Evolutionary conservation across 148 eudicot genomes (phyloP).

Genomic region (Cornus florida): DNA sequence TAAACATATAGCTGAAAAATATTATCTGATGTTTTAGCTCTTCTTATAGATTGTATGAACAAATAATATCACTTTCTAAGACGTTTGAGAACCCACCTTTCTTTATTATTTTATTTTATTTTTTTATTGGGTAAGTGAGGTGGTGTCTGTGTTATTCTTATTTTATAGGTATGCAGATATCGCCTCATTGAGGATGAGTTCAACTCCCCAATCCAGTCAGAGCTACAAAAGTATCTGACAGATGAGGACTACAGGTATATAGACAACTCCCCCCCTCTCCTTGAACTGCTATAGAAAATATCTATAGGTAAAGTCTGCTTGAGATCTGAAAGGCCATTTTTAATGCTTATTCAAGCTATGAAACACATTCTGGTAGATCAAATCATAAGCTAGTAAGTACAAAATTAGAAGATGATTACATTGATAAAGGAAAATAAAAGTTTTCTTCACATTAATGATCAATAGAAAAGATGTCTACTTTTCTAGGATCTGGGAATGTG

Average conservation of each 20-base stretch:
- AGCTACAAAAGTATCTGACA: slow-evolving; percentile 78
- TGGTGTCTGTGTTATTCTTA: background rate
- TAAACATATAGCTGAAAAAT: background rate
- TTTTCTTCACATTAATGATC: no score
- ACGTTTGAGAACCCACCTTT: background rate
- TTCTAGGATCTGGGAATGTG: background rate
- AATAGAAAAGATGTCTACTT: background rate
- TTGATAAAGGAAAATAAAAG: no score
- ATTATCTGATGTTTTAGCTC: background rate
- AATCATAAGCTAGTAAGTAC: no score
- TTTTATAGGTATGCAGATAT: slow-evolving; percentile 79
- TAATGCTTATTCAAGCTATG: background rate
- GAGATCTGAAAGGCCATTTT: background rate
- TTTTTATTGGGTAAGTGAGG: no score
- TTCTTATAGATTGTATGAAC: background rate
- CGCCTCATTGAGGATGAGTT: slow-evolving; percentile 84
- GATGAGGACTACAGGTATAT: slow-evolving; percentile 88
- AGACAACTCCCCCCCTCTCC: background rate
- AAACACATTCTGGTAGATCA: no score
- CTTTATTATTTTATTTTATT: background rate
- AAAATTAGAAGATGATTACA: no score
- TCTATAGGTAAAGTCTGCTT: background rate
- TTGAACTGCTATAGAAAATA: background rate
- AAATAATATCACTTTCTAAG: background rate
- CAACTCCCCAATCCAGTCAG: slow-evolving; percentile 62